These are phyloP conservation scores for Gossypium bickii DNA, from an alignment of 345 rosid genomes.

Conservation along the genomic window DNA sequence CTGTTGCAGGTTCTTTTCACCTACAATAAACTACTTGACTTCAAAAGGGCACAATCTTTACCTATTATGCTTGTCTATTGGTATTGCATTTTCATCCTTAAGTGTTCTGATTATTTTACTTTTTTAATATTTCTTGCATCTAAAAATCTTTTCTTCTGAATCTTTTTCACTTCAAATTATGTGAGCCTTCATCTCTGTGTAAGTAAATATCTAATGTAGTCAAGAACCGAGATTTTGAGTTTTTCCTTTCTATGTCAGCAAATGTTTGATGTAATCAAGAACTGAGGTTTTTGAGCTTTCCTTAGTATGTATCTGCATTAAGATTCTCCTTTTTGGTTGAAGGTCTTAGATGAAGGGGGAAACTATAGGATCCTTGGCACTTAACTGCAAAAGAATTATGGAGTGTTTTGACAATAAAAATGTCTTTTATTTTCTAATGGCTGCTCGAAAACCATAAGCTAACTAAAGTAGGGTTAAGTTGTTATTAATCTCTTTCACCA, in stretches of 20 bases:
- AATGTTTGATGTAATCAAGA: background rate
- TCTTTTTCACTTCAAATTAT: background rate
- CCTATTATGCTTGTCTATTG: slow-evolving; percentile 66
- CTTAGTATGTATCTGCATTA: background rate
- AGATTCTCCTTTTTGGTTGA: background rate
- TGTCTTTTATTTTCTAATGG: background rate
- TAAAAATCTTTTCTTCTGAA: background rate
- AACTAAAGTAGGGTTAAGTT: background rate
- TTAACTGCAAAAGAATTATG: background rate
- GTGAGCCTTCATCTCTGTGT: background rate
- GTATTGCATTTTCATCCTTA: slow-evolving; percentile 36
- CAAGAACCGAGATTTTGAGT: background rate
- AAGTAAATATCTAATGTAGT: background rate
- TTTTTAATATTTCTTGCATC: slow-evolving; percentile 4
- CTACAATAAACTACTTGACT: slow-evolving; percentile 66
- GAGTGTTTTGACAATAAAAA: background rate
- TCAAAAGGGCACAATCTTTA: slow-evolving; percentile 61
- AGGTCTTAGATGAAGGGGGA: background rate
- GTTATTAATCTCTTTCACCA: background rate
- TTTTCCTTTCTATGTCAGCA: background rate
- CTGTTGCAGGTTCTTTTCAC: slow-evolving; percentile 77
- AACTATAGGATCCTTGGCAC: background rate
- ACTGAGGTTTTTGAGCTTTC: background rate
- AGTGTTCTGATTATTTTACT: background rate
- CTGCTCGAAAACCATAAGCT: background rate